Evolutionary conservation across 1,139 yeast species (phyloP).

Genomic region (Candida glucosophila): DNA sequence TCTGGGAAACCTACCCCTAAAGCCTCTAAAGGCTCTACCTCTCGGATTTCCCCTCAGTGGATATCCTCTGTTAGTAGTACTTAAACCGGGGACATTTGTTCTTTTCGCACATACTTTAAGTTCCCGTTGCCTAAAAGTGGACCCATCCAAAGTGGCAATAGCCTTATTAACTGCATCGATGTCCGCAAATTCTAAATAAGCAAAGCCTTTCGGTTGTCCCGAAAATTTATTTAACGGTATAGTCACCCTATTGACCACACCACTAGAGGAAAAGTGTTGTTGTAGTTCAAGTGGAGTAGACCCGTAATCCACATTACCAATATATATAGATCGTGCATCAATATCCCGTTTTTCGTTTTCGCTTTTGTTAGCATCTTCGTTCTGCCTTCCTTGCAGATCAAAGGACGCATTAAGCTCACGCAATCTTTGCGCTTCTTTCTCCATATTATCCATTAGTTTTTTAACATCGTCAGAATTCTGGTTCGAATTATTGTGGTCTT

Average conservation of each 20-base stretch:
- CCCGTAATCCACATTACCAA: conserved; percentile 80
- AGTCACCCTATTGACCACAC: conserved; percentile 77
- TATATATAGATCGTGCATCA: conserved; percentile 76
- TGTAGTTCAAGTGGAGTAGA: conserved; percentile 77
- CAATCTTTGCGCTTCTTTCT: conserved; percentile 19
- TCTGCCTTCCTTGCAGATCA: no score
- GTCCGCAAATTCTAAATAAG: conserved; percentile 72
- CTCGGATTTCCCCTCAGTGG: conserved; percentile 13
- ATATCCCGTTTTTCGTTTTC: conserved; percentile 30
- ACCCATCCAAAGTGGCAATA: conserved; percentile 52
- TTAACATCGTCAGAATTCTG: conserved; percentile 7
- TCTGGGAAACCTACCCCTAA: conserved; percentile 17
- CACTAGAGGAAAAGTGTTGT: conserved; percentile 66
- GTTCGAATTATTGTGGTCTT: background rate
- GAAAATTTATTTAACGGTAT: conserved; percentile 63
- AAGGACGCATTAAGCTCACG: conserved; percentile 19
- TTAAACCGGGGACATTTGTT: conserved; percentile 69
- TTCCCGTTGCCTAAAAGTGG: conserved; percentile 57
- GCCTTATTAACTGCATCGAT: conserved; percentile 58
- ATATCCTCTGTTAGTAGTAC: conserved; percentile 34
- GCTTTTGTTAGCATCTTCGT: conserved; percentile 7
- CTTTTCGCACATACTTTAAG: conserved; percentile 70
- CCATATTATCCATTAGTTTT: conserved; percentile 18
- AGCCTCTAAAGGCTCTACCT: conserved; percentile 11
- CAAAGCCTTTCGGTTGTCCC: conserved; percentile 81